Percentiles rank a stretch among this genome's conserved stretches.
phyloP scores from a whole-genome alignment of 805 yeast genomes.

The Candida fluviatilis region DNA sequence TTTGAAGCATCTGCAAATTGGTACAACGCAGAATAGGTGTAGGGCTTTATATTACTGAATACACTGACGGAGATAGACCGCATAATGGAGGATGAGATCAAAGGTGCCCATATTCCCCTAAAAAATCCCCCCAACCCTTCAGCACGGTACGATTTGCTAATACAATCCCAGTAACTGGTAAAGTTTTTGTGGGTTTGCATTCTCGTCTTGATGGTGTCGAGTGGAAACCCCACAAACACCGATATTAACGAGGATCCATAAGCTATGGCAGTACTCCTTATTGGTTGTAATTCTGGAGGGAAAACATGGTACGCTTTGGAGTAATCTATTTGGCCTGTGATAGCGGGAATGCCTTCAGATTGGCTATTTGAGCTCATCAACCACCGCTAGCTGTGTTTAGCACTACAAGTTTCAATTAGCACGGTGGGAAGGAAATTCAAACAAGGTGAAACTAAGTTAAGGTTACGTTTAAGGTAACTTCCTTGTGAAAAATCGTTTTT shows the following conservation, averaged over 20 bases:
- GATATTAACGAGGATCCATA: slow-evolving; percentile 60
- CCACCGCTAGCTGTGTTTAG: background rate
- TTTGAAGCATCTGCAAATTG: slow-evolving; percentile 12
- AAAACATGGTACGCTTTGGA: slow-evolving; percentile 44
- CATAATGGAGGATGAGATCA: slow-evolving; percentile 60
- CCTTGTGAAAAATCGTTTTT: too few relatives aligned
- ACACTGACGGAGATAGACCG: slow-evolving; percentile 64
- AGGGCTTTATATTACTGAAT: slow-evolving; percentile 54
- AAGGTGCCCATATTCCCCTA: slow-evolving; percentile 73
- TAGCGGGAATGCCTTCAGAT: slow-evolving; percentile 45
- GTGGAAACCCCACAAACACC: slow-evolving; percentile 74
- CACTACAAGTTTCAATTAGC: too few relatives aligned
- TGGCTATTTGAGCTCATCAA: slow-evolving; percentile 2
- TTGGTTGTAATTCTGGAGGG: slow-evolving; percentile 47
- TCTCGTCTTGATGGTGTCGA: slow-evolving; percentile 83
- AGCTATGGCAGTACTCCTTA: slow-evolving; percentile 56
- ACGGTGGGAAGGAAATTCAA: too few relatives aligned
- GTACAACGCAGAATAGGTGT: slow-evolving; percentile 14
- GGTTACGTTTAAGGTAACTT: too few relatives aligned
- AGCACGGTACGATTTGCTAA: slow-evolving; percentile 44
- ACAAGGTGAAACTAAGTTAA: too few relatives aligned
- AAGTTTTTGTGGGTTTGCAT: slow-evolving; percentile 72
- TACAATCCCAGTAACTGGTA: slow-evolving; percentile 53
- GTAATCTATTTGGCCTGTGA: slow-evolving; percentile 51
- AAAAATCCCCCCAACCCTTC: slow-evolving; percentile 74